Evolutionary conservation across 1,139 yeast genomes (phyloP), one percentile per base, ranked within the genome.

Genomic region (Protomyces macrosporus): DNA sequence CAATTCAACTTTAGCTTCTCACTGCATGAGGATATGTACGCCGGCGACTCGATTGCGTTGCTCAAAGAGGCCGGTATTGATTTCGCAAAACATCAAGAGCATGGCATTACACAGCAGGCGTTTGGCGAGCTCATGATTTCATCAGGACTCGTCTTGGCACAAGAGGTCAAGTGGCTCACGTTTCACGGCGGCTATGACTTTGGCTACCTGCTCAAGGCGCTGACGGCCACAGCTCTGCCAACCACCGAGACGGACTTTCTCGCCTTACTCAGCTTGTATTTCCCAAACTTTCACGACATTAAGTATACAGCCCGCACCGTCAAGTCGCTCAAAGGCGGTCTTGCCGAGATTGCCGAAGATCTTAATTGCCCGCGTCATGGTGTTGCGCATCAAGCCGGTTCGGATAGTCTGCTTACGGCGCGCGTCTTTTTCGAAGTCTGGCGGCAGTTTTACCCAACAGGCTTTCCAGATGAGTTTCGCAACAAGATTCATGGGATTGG

Each of bases 181-280:
- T 93, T 87, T 76, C 98, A 93, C 74, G 87, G 90, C 0, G 98
- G 98, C 14, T 93, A 93, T 75, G 98, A 93, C 75, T 82, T 91
- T 73, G 98, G 98, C 1, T 91, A 91, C 74, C 79, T 93, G 68
- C 78, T 90, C 48, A 85, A 96, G 64, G 79, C 90, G 68, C 79
- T 93, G 73, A 83, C 87, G 69, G 89, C 90, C 74, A 82, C 84
- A 66, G 78, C 81, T 60, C 87, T 93, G 78, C 98, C 98, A 0
- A 83, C 82, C 32, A 90, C 86, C 69, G 95, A 88, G 72, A 82
- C 83, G 52, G 96, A 87, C 54, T 93, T 90, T 72, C 81, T 86
- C 68, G 80, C 85, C 79, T 84, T 90, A 81, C 80, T 90, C 62
- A 76, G 80, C 55, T 80, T 84, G 65, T 90, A 83, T 73, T 89